A percentile compares a stretch with the other conserved stretches of the same genome.
phyloP scores from a whole-genome alignment of 495 filamentous ascomycete species.

The Xylaria castorea region DNA sequence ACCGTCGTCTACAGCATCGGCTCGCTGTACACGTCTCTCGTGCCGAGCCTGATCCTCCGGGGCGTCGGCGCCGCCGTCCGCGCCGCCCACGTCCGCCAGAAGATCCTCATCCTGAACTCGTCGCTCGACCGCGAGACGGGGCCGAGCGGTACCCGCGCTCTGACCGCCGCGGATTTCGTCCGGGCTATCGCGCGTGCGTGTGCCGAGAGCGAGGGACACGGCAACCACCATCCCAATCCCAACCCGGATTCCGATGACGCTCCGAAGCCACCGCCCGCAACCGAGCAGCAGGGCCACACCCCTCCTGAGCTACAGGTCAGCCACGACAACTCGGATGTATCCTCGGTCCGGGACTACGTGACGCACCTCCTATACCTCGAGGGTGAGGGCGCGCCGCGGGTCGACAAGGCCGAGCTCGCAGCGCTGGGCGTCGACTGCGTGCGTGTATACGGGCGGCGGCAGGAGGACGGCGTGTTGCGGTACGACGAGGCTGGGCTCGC shows the following conservation, averaged over 20 bases:
- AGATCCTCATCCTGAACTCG: constrained; percentile 87
- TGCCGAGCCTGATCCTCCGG: constrained; percentile 75
- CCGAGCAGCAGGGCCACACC: not conserved
- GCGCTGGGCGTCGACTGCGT: constrained; percentile 77
- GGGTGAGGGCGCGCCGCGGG: constrained; percentile 69
- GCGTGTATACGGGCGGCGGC: constrained; percentile 73
- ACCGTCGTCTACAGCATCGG: constrained; percentile 90
- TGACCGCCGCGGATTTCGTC: constrained; percentile 79
- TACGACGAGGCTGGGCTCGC: constrained; percentile 80
- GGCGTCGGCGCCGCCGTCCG: constrained; percentile 65
- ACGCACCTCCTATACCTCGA: constrained; percentile 87
- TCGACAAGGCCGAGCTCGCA: constrained; percentile 69
- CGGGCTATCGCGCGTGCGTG: constrained; percentile 74
- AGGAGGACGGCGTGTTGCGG: constrained; percentile 61
- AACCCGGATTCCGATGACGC: not conserved
- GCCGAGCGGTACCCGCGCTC: constrained; percentile 54
- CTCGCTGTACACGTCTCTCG: constrained; percentile 79
- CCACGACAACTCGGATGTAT: not conserved
- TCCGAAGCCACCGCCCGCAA: not conserved
- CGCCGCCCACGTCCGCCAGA: constrained; percentile 59
- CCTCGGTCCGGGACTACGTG: constrained; percentile 63
- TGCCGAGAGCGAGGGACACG: constrained; percentile 42
- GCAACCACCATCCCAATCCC: not conserved
- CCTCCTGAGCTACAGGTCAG: not conserved
- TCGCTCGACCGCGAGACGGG: constrained; percentile 86